Conservation (phyloP, 441 rosid genomes). For the Eutrema salsugineum region DNA sequence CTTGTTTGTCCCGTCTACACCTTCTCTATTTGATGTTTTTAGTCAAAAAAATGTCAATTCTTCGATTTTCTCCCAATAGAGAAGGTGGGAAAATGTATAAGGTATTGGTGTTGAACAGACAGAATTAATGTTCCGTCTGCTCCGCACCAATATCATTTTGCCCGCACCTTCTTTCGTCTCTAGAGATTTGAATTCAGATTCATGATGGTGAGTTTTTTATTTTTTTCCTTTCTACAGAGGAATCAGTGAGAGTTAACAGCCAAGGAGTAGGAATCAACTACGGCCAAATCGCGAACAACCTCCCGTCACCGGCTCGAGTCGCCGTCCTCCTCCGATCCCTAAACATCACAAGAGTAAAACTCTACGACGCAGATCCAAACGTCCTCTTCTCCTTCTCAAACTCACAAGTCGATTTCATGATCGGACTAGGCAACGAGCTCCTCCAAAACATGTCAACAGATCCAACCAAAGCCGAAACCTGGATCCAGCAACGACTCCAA, state of each 20-base stretch:
- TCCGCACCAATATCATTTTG: neutral
- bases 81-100: no score
- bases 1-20: no score
- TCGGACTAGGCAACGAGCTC: constrained; percentile 45
- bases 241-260: neutral
- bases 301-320: constrained; percentile 48
- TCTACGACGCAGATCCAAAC: constrained; percentile 58
- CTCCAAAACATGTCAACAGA: constrained; percentile 39
- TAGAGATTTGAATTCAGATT: neutral
- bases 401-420: constrained; percentile 48
- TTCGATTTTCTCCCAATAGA: no score
- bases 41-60: no score
- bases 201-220: neutral
- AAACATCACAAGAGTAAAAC: constrained; percentile 40
- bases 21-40: no score
- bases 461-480: constrained; percentile 43
- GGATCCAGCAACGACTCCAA: constrained; percentile 42
- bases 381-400: constrained; percentile 47
- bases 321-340: constrained; percentile 40
- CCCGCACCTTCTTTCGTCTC: neutral
- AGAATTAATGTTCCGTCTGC: no score
- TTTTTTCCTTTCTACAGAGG: neutral
- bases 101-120: neutral
- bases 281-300: constrained; percentile 55
- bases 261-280: constrained; percentile 53